Conservation (phyloP, 257 asterid genomes). For the Eustoma russellianum region DNA sequence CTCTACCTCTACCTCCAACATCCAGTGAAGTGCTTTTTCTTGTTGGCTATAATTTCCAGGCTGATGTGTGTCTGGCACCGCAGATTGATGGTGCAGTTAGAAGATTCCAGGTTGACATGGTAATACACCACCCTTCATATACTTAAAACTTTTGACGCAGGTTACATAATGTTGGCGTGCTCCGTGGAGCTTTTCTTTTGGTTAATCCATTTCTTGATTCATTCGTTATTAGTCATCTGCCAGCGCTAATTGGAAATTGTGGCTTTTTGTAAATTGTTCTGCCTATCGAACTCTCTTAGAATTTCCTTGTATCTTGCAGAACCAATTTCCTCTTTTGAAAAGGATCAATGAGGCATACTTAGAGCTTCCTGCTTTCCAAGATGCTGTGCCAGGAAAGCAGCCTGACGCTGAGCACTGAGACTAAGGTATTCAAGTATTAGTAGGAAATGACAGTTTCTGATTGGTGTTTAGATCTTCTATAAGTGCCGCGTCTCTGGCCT, state of each 20-base stretch:
- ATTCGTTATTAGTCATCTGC: no score
- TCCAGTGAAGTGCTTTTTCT: conserved; percentile 1
- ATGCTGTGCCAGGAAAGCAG: conserved; percentile 53
- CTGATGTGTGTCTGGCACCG: conserved; percentile 71
- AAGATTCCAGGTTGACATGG: conserved; percentile 56
- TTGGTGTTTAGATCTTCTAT: no score
- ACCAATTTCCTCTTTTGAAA: conserved; percentile 36
- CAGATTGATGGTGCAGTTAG: conserved; percentile 50
- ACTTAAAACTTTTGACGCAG: no score
- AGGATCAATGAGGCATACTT: conserved; percentile 35
- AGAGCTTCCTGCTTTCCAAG: conserved; percentile 39
- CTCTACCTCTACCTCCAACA: no score
- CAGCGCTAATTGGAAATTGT: no score
- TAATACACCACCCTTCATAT: conserved; percentile 8
- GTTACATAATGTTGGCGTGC: no score
- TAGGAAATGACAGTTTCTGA: no score
- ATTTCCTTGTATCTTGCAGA: conserved; percentile 17
- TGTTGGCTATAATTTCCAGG: conserved; percentile 29
- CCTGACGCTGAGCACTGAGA: conserved; percentile 27
- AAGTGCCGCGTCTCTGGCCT: no score
- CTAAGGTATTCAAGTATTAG: background rate
- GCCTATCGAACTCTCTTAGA: no score
- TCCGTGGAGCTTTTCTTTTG: no score
- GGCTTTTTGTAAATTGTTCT: no score
- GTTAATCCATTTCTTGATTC: no score